Base-by-base conservation (phyloP, 2,329 filamentous ascomycete species). In the Myriangium duriaei region DNA sequence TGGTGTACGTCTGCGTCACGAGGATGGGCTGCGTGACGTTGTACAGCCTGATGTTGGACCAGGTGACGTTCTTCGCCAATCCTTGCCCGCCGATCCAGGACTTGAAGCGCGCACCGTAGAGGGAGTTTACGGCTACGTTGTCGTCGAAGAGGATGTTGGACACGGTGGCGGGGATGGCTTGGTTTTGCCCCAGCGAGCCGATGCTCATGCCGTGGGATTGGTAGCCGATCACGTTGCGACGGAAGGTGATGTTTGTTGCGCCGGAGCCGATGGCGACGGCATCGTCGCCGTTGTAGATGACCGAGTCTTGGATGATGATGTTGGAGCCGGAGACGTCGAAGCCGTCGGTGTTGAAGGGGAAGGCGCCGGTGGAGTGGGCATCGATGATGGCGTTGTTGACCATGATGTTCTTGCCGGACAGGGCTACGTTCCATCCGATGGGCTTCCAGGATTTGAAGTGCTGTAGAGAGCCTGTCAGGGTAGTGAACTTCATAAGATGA, bases 21-120 rank as follows among this genome's bases (percentile, higher is more conserved):
- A 63, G 65, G 39, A 65, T 60, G 1, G 63, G 63, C 43, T 65
- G 65, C 0, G 62, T 59, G 18, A 65, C 63, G 40, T 65, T 66
- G 45, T 58, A 59, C 10, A 57, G 44, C 4, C 58, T 47, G 37
- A 65, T 61, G 42, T 65, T 62, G 36, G 53, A 56, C 63, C 63
- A 66, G 19, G 56, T 61, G 31, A 67, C 52, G 36, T 63, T 62
- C 46, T 56, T 58, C 4, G 55, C 61, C 4, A 65, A 49, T 2
- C 62, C 63, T 40, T 60, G 51, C 1, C 62, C 62, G 4, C 61
- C 61, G 11, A 51, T 44, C 60, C 61, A 65, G 10, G 60, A 62
- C 49, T 64, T 65, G 55, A 66, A 63, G 2, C 61, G 55, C 4
- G 62, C 54, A 2, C 51, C 62, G 36, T 67, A 66, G 6, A 66